These are phyloP conservation scores for Chlamydomonas eustigma DNA, from an alignment of 139 green algal species.

Conservation along the genomic window DNA sequence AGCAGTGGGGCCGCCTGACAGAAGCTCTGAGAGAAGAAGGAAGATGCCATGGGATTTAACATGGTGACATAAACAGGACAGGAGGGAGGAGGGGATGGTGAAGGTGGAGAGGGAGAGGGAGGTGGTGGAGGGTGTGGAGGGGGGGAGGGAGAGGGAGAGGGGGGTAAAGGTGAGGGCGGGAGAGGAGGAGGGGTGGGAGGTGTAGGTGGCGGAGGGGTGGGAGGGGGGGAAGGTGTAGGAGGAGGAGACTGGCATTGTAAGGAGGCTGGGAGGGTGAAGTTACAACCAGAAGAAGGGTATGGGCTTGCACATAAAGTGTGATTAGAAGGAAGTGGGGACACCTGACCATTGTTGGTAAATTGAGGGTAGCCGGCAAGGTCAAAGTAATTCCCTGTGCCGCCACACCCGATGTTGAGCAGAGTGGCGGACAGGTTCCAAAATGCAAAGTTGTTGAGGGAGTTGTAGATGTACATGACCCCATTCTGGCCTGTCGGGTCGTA, in stretches of 20 bases:
- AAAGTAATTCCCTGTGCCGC: neutral
- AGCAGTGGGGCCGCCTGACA: neutral
- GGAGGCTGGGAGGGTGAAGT: neutral
- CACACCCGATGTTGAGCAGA: neutral
- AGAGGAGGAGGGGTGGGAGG: neutral
- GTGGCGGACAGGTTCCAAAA: neutral
- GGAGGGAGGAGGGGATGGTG: neutral
- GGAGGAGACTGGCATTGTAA: neutral
- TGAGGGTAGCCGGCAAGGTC: neutral
- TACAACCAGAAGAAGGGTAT: neutral
- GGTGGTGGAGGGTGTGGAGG: neutral
- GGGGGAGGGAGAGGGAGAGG: neutral
- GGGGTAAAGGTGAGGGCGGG: neutral
- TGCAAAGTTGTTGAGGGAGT: neutral
- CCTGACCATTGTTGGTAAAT: neutral
- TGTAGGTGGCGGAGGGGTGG: neutral
- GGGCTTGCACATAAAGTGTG: neutral
- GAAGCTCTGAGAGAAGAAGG: neutral
- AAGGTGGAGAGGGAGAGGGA: neutral
- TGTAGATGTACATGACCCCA: conserved; percentile 1
- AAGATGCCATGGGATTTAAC: neutral
- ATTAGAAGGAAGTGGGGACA: neutral
- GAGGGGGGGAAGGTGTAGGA: conserved; percentile 1
- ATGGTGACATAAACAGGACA: neutral
- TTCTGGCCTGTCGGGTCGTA: neutral